Conservation (phyloP, 805 yeast species). For the Ogataea ramenticola region DNA sequence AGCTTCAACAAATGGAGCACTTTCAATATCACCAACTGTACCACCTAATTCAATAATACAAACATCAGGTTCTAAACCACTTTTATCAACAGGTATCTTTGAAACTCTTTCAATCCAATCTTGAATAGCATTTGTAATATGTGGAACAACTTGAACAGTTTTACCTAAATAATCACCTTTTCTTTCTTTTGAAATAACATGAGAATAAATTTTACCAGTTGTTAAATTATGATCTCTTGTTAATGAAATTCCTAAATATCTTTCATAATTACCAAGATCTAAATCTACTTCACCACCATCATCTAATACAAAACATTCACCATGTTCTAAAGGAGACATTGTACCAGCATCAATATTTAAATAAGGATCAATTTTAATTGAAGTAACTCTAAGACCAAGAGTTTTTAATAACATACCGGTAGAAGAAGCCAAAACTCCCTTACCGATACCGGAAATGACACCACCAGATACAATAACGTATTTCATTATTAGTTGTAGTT, state of each 20-base stretch:
- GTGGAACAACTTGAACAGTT: slow-evolving; percentile 99
- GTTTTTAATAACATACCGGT: slow-evolving; percentile 94
- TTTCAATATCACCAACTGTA: slow-evolving; percentile 98
- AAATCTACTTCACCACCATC: slow-evolving; percentile 99
- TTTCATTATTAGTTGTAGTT: slow-evolving; percentile 75
- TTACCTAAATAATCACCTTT: slow-evolving; percentile 97
- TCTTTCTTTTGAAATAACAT: slow-evolving; percentile 91
- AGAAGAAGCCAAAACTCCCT: slow-evolving; percentile 96
- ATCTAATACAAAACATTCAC: slow-evolving; percentile 95
- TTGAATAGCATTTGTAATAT: slow-evolving; percentile 93
- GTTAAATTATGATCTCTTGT: slow-evolving; percentile 95
- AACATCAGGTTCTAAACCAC: slow-evolving; percentile 87
- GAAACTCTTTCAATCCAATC: slow-evolving; percentile 97
- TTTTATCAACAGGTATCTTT: slow-evolving; percentile 81
- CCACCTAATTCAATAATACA: slow-evolving; percentile 98
- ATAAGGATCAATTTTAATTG: slow-evolving; percentile 97
- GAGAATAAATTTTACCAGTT: slow-evolving; percentile 94
- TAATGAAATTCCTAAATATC: slow-evolving; percentile 88
- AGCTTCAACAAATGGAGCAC: slow-evolving; percentile 98
- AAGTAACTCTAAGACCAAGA: slow-evolving; percentile 88
- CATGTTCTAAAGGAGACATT: slow-evolving; percentile 98
- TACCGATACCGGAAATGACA: slow-evolving; percentile 98
- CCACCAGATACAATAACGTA: slow-evolving; percentile 99
- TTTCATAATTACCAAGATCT: slow-evolving; percentile 96
- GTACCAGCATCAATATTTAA: slow-evolving; percentile 99